Base-by-base conservation (phyloP, 768 basidiomycete genomes). In the Dictyophora rubrovolvata region DNA sequence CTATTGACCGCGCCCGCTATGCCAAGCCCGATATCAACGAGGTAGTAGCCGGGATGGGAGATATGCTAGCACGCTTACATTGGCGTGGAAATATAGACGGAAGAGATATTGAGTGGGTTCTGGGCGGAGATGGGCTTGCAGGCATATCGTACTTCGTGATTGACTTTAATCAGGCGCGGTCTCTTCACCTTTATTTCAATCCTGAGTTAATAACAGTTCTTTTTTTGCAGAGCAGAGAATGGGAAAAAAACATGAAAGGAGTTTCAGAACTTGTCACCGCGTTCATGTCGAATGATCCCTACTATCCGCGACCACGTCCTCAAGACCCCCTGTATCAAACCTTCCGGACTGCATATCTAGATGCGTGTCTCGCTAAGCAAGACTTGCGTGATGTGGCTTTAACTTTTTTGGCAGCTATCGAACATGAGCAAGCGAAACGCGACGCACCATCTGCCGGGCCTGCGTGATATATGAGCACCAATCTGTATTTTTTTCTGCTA, bases 81-180 rank as follows among this genome's bases (percentile, higher is more conserved):
- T 69, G 65, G 63, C 42, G 12, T 42, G 42, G 11, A 42, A 42
- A 42, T 9, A 65, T 61, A 53, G 70, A 72, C 65, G 70, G 62
- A 50, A 66, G 69, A 10, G 70, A 71, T 59, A 61, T 71, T 34
- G 70, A 70, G 63, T 71, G 70, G 55, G 63, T 69, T 9, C 50
- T 71, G 57, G 68, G 65, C 14, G 70, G 71, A 21, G 61, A 20
- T 6, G 48, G 48, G n/a, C 64, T 61, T 55, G 60, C 62, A 54
- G 63, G 61, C 17, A 53, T 65, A 16, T 28, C 48, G 10, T 62
- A 64, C 23, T 60, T 63, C 55, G 56, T 69, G 23, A 69, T 72
- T 37, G 70, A 70, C 61, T 71, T 70, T 51, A 69, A 70, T 49
- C 71, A 72, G 65, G 70, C 68, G 61, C 46, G 57, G 60, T 20